These are phyloP conservation scores for Mycena rebaudengoi DNA, from an alignment of 768 basidiomycete genomes.

Conservation along the genomic window DNA sequence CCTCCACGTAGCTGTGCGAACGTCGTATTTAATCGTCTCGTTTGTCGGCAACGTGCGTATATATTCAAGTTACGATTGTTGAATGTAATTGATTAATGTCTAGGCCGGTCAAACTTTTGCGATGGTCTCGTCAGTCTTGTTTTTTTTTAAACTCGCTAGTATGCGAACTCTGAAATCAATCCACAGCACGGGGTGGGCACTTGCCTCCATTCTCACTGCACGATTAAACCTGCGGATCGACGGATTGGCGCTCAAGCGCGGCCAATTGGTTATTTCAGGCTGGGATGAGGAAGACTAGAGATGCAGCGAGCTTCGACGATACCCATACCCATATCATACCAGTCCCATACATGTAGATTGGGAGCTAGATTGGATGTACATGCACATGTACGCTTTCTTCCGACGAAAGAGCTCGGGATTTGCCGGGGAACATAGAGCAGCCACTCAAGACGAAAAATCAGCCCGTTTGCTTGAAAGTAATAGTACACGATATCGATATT, in stretches of 20 bases:
- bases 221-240: not conserved
- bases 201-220: not conserved
- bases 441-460: no score
- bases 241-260: not conserved
- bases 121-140: not conserved
- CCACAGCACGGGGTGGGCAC: not conserved
- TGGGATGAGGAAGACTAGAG: no score
- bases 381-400: no score
- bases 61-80: not conserved
- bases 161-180: not conserved
- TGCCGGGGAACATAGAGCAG: no score
- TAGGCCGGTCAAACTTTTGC: not conserved
- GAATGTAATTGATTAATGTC: not conserved
- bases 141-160: not conserved
- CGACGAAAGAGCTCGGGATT: no score
- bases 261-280: not conserved
- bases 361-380: no score
- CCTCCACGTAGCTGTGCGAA: not conserved
- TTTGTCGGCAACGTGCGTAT: not conserved
- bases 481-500: no score
- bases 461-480: no score
- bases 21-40: not conserved
- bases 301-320: no score
- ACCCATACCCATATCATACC: no score
- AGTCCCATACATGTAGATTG: no score